Percentiles rank a stretch among this genome's conserved stretches.
Evolutionary conservation across 352 stramenopile genomes (phyloP).

Genomic region (Globisporangium rhizosaccharum): DNA sequence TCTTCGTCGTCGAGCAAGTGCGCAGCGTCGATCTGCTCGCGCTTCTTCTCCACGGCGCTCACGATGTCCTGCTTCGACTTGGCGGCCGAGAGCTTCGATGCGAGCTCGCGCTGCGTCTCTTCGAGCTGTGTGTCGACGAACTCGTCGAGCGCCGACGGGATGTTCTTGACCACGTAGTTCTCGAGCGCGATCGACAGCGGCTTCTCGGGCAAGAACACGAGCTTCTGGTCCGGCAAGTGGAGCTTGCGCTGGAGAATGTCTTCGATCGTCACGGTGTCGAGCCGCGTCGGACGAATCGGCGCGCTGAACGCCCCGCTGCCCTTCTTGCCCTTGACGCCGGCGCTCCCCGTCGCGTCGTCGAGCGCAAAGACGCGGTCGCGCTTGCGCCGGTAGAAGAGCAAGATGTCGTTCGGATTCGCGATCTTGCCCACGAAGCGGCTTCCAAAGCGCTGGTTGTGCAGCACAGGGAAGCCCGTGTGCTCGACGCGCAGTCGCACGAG

Average conservation of each 20-base stretch:
- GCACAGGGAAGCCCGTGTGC: slow-evolving; percentile 82
- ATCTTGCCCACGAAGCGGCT: slow-evolving; percentile 80
- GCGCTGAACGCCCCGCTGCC: slow-evolving; percentile 16
- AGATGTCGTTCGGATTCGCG: slow-evolving; percentile 85
- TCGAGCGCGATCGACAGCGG: slow-evolving; percentile 66
- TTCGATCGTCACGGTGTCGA: slow-evolving; percentile 71
- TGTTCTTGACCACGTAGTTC: slow-evolving; percentile 81
- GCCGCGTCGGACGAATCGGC: slow-evolving; percentile 54
- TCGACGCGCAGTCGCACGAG: slow-evolving; percentile 86
- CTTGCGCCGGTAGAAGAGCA: slow-evolving; percentile 77
- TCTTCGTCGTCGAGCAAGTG: slow-evolving; percentile 49
- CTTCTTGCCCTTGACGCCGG: slow-evolving; percentile 18
- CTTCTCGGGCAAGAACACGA: slow-evolving; percentile 71
- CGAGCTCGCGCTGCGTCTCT: slow-evolving; percentile 65
- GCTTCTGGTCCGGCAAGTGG: slow-evolving; percentile 54
- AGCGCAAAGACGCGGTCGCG: slow-evolving; percentile 39
- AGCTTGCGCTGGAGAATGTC: slow-evolving; percentile 69
- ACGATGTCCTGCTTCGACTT: slow-evolving; percentile 64
- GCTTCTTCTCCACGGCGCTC: slow-evolving; percentile 61
- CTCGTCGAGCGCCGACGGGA: slow-evolving; percentile 68
- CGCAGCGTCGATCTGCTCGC: slow-evolving; percentile 47
- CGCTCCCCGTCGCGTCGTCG: slow-evolving; percentile 24
- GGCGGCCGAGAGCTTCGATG: slow-evolving; percentile 27
- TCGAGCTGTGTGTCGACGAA: slow-evolving; percentile 66
- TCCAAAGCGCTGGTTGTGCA: slow-evolving; percentile 87